These are phyloP conservation scores for Cymbopogon flexuosus DNA, from an alignment of 202 grass and related monocot genomes.

Conservation along the genomic window DNA sequence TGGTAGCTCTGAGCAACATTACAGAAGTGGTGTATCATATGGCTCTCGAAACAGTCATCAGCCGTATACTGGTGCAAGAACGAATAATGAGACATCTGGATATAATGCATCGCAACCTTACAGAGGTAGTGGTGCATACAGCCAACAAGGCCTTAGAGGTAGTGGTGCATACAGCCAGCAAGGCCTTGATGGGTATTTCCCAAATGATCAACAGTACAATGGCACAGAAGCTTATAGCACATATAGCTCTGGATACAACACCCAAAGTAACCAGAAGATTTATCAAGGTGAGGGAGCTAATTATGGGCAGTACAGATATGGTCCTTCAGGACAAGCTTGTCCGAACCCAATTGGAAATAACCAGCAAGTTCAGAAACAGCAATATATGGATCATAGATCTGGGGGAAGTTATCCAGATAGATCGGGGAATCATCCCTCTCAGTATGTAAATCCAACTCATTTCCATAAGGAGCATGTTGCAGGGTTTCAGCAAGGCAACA, in stretches of 20 bases:
- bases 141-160: conserved; percentile 17
- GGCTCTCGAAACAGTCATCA: conserved; percentile 22
- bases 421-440: conserved; percentile 6
- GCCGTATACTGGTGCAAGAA: conserved; percentile 10
- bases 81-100: conserved; percentile 24
- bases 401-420: conserved; percentile 19
- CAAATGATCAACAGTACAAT: conserved; percentile 30
- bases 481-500: conserved; percentile 42
- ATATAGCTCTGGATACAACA: conserved; percentile 29
- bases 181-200: conserved; percentile 17
- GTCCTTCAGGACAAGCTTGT: conserved; percentile 31
- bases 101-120: conserved; percentile 31
- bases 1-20: conserved; percentile 18
- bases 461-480: conserved; percentile 23
- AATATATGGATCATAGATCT: conserved; percentile 32
- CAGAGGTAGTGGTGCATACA: conserved; percentile 24
- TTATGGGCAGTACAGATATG: conserved; percentile 30
- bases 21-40: conserved; percentile 29
- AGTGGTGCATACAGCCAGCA: conserved; percentile 24
- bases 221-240: conserved; percentile 26
- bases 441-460: conserved; percentile 30
- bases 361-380: conserved; percentile 32
- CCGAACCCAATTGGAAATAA: conserved; percentile 33
- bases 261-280: conserved; percentile 24
- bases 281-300: conserved; percentile 13